Percentiles rank a stretch among this genome's conserved stretches.
phyloP scores from a whole-genome alignment of 1,284 basidiomycete species.

The Somion occarium region DNA sequence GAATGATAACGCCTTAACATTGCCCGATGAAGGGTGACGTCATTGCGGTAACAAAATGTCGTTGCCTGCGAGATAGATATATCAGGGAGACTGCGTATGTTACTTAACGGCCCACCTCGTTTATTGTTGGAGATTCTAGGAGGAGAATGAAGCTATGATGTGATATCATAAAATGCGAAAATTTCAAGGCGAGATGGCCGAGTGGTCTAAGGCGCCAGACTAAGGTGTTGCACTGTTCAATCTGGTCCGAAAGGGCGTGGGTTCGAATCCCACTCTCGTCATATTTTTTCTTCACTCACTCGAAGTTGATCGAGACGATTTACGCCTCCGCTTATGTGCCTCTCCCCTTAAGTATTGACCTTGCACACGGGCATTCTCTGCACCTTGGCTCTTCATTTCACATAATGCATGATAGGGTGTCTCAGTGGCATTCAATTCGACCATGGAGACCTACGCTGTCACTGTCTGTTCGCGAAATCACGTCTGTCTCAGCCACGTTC shows the following conservation, averaged over 20 bases:
- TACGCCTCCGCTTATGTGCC: no score
- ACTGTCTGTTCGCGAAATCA: constrained; percentile 69
- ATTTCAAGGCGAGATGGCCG: constrained; percentile 63
- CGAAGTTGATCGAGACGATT: no score
- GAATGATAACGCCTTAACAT: no score
- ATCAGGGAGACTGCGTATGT: neutral
- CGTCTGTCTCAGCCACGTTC: constrained; percentile 77
- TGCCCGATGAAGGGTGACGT: no score
- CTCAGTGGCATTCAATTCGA: constrained; percentile 65
- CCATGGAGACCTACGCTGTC: constrained; percentile 69
- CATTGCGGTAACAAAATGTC: neutral
- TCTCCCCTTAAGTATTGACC: no score
- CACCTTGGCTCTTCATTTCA: no score
- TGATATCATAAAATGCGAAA: neutral
- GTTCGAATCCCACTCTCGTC: constrained; percentile 40
- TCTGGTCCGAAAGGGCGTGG: constrained; percentile 36
- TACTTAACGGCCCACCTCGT: neutral
- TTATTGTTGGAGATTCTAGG: neutral
- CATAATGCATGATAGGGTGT: no score
- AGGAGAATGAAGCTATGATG: neutral
- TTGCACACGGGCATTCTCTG: no score
- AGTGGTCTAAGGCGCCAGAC: constrained; percentile 85
- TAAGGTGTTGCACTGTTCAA: constrained; percentile 38
- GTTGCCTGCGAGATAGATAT: neutral
- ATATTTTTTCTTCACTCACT: no score